Evolutionary conservation across 1,139 yeast species (phyloP).

Genomic region (Saccharomyces hybrid): DNA sequence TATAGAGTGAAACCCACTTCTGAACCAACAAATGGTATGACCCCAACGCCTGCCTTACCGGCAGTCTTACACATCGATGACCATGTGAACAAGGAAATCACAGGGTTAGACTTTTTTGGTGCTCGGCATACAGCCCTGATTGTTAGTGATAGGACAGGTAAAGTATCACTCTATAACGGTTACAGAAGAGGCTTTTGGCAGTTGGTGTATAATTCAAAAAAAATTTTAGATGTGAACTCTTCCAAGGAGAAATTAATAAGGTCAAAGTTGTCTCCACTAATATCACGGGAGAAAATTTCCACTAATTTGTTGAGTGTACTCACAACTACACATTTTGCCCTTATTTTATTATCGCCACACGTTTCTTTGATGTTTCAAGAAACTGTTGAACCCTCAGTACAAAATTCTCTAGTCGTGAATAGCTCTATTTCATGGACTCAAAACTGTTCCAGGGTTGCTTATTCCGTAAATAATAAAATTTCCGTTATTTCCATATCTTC

Average conservation of each 20-base stretch:
- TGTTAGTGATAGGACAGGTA: constrained; percentile 53
- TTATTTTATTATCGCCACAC: constrained; percentile 5
- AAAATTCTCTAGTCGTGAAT: constrained; percentile 39
- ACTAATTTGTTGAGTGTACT: not conserved
- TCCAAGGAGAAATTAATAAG: not conserved
- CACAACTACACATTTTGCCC: not conserved
- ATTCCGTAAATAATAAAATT: constrained; percentile 24
- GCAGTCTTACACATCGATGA: constrained; percentile 25
- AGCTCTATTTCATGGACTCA: constrained; percentile 44
- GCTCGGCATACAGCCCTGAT: constrained; percentile 51
- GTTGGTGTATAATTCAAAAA: constrained; percentile 34
- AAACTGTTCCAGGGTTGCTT: constrained; percentile 35
- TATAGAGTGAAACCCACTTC: not conserved
- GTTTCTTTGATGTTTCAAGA: constrained; percentile 26
- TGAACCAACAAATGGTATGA: constrained; percentile 1
- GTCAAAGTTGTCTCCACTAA: not conserved
- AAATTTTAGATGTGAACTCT: constrained; percentile 8
- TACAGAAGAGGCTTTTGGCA: constrained; percentile 47
- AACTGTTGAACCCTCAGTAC: constrained; percentile 32
- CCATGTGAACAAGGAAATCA: constrained; percentile 30
- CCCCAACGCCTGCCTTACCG: constrained; percentile 9
- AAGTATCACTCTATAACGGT: constrained; percentile 54
- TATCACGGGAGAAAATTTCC: constrained; percentile 7
- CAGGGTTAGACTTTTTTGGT: constrained; percentile 48
- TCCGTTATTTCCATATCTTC: constrained; percentile 23